Percentiles rank a stretch among this genome's conserved stretches.
phyloP scores from a whole-genome alignment of 202 grass and related monocot genomes.

The Cymbopogon flexuosus region DNA sequence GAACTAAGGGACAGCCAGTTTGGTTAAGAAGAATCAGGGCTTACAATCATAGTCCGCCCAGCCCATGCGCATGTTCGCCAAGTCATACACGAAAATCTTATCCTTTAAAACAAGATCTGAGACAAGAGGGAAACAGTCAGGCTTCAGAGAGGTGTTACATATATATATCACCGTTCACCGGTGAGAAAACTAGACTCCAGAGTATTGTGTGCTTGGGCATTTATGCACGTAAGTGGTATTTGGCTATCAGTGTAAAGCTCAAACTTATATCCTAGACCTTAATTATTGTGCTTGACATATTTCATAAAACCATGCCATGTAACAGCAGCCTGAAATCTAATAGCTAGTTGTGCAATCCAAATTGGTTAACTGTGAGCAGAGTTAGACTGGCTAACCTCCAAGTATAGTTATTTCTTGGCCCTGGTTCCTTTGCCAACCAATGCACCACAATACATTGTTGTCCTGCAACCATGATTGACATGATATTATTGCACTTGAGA shows the following conservation, averaged over 20 bases:
- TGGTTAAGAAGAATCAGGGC: background rate
- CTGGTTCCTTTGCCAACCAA: slow-evolving; percentile 94
- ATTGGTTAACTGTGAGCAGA: slow-evolving; percentile 1
- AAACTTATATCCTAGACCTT: background rate
- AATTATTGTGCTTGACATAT: background rate
- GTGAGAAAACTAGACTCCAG: background rate
- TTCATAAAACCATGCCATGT: background rate
- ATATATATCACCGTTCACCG: background rate
- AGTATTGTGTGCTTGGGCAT: background rate
- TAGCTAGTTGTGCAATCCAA: background rate
- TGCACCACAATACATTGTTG: slow-evolving; percentile 75
- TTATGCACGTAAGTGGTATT: background rate
- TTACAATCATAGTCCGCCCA: slow-evolving; percentile 90
- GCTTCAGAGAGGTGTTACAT: background rate
- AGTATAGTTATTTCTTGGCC: slow-evolving; percentile 75
- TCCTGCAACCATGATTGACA: slow-evolving; percentile 58
- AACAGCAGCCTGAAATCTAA: background rate
- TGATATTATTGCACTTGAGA: slow-evolving; percentile 16
- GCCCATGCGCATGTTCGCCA: slow-evolving; percentile 79
- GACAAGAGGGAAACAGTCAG: background rate
- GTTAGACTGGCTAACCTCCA: slow-evolving; percentile 60
- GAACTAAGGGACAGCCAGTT: background rate
- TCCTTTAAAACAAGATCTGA: slow-evolving; percentile 95
- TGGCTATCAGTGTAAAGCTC: background rate
- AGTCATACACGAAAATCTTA: slow-evolving; percentile 95